Percentiles rank a stretch among this genome's conserved stretches.
Conservation (phyloP, 768 basidiomycete genomes). For the Suillus sp. region DNA sequence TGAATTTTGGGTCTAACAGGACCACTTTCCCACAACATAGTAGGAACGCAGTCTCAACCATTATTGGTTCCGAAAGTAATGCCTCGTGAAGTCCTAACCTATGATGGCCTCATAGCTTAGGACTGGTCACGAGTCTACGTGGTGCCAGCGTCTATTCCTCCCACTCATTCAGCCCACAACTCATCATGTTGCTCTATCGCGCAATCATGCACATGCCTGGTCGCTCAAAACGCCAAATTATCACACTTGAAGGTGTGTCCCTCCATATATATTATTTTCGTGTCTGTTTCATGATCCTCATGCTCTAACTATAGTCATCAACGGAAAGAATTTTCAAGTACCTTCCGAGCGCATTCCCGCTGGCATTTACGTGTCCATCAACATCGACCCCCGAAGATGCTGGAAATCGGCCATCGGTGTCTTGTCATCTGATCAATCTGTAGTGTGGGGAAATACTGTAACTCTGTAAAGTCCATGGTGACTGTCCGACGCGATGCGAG, state of each 20-base stretch:
- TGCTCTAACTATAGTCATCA: background rate
- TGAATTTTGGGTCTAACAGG: too few species aligned
- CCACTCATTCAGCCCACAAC: background rate
- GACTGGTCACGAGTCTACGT: too few species aligned
- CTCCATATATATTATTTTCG: background rate
- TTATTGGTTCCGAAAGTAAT: too few species aligned
- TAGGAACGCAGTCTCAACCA: too few species aligned
- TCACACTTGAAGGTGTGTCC: background rate
- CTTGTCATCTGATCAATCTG: background rate
- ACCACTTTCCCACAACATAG: too few species aligned
- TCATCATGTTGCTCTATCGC: background rate
- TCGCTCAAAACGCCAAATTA: too few species aligned
- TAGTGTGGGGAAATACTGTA: background rate
- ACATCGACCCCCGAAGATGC: background rate
- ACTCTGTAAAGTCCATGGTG: background rate
- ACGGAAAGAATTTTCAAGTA: background rate
- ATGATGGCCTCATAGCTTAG: too few species aligned
- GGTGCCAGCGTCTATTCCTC: too few species aligned
- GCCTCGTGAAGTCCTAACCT: too few species aligned
- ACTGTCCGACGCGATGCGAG: background rate
- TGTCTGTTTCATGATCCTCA: background rate
- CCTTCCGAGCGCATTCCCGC: background rate
- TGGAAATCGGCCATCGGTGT: background rate
- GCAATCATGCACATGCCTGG: background rate
- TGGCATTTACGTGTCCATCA: background rate